Evolutionary conservation across 2,329 filamentous ascomycete genomes (phyloP), one percentile per base, ranked within the genome.

Genomic region (Ceratocystis smalleyi): DNA sequence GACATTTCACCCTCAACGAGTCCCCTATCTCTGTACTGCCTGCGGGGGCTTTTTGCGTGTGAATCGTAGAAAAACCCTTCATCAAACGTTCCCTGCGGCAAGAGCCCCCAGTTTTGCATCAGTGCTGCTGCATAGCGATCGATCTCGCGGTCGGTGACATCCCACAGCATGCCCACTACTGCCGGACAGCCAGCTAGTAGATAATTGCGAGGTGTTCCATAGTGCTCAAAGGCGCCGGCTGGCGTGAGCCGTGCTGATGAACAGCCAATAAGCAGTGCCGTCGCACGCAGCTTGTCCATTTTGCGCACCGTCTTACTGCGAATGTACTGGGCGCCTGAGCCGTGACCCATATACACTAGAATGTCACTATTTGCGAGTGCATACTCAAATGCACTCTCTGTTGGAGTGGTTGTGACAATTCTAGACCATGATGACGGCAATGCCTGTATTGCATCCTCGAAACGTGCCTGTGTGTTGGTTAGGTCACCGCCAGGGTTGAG

Each of bases 101-200:
- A 77, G 5, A 99, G 73, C 0, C 94, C 94, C 94, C 94, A 99
- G 70, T 87, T 81, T 72, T 94, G 88, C 72, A 96, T 88, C 2
- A 88, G 78, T 30, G 81, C 79, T 43, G 86, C 84, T 0, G 91
- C 88, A 73, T 96, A 95, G 19, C 91, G 87, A 76, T 99, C 95
- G 73, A 96, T 96, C 73, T 99, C 94, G 70, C 89, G 89, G 73
- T 99, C 94, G 8, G 94, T 99, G 61, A 99, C 94, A 74, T 99
- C 94, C 94, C 94, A 99, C 45, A 99, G 78, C 17, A 91, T 96
- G 57, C 91, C 94, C 1, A 97, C 85, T 8, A 97, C 83, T 0
- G 92, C 91, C 2, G 90, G 91, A 69, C 82, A 84, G 0, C 90
- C 92, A 0, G 91, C 91, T 69, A 92, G 85, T 75, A 99, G 85